A percentile compares a stretch with the other conserved stretches of the same genome.
Evolutionary conservation across 441 rosid species (phyloP).

Genomic region (Euphorbia schlechtendalii): DNA sequence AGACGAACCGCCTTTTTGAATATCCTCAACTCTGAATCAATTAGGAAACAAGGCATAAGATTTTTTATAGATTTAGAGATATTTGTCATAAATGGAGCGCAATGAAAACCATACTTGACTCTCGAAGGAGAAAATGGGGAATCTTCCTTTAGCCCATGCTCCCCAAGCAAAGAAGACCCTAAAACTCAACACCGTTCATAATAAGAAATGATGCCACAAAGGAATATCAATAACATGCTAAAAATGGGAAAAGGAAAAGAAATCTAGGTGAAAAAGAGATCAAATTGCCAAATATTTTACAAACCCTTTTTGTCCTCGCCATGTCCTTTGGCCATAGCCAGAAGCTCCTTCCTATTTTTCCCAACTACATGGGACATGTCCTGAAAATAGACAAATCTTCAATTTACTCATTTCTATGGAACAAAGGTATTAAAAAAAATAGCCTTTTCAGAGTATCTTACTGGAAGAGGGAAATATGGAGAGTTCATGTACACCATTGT

Average conservation of each 20-base stretch:
- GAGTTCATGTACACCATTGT: conserved; percentile 67
- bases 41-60: conserved; percentile 24
- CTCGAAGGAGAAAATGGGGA: conserved; percentile 75
- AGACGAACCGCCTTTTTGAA: conserved; percentile 50
- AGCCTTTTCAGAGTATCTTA: conserved; percentile 27
- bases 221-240: background rate
- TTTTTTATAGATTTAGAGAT: background rate
- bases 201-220: conserved; percentile 6
- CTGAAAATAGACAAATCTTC: conserved; percentile 24
- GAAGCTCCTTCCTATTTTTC: conserved; percentile 90
- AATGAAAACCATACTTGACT: conserved; percentile 57
- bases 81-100: conserved; percentile 19
- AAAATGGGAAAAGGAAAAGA: background rate
- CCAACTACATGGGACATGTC: conserved; percentile 93
- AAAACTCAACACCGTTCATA: conserved; percentile 13
- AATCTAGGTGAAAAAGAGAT: background rate
- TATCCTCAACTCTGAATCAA: conserved; percentile 64
- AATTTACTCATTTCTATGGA: conserved; percentile 9
- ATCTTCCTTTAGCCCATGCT: conserved; percentile 67
- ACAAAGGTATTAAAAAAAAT: conserved; percentile 8
- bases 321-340: conserved; percentile 92
- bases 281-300: conserved; percentile 2
- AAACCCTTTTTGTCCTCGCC: conserved; percentile 82
- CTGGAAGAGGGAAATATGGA: conserved; percentile 86
- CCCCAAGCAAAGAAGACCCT: conserved; percentile 49